phyloP scores from a whole-genome alignment of 2,329 filamentous ascomycete genomes.

The Apiospora rasikravindrae region DNA sequence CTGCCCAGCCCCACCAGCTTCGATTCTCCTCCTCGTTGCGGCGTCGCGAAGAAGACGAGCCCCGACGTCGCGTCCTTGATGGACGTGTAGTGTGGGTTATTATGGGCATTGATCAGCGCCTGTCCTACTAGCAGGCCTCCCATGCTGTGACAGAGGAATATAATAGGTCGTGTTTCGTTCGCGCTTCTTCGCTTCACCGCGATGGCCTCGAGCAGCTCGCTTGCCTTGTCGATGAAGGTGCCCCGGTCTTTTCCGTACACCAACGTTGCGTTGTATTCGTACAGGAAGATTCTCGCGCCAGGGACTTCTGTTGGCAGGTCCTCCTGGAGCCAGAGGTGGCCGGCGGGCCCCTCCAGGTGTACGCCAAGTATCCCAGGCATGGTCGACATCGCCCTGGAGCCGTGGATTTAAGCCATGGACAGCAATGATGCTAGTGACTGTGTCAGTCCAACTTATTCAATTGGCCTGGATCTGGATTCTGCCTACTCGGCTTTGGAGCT shows the following conservation, averaged over 20 bases:
- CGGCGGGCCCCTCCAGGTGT: slow-evolving; percentile 26
- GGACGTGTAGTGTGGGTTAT: slow-evolving; percentile 28
- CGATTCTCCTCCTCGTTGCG: slow-evolving; percentile 29
- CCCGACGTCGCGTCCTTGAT: slow-evolving; percentile 30
- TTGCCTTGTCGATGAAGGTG: slow-evolving; percentile 33
- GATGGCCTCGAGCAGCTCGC: slow-evolving; percentile 32
- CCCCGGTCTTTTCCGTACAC: slow-evolving; percentile 28
- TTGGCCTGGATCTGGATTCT: not conserved
- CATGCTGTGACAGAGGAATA: slow-evolving; percentile 32
- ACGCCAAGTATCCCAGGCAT: slow-evolving; percentile 36
- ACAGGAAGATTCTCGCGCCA: slow-evolving; percentile 34
- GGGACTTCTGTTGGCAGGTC: slow-evolving; percentile 32
- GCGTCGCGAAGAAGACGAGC: slow-evolving; percentile 36
- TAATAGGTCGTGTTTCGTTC: slow-evolving; percentile 25
- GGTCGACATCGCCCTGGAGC: slow-evolving; percentile 29
- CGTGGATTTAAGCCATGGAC: slow-evolving; percentile 34
- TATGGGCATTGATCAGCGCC: slow-evolving; percentile 35
- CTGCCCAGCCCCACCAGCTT: slow-evolving; percentile 29
- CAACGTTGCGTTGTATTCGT: slow-evolving; percentile 32
- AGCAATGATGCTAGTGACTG: slow-evolving; percentile 28
- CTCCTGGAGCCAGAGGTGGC: slow-evolving; percentile 34
- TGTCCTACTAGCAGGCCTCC: slow-evolving; percentile 36
- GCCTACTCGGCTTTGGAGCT: not conserved
- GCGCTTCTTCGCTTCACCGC: slow-evolving; percentile 25
- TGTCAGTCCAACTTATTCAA: not conserved